A percentile compares a stretch with the other conserved stretches of the same genome.
Conservation (phyloP, 2,329 filamentous ascomycete species). For the Neonectria hederae region DNA sequence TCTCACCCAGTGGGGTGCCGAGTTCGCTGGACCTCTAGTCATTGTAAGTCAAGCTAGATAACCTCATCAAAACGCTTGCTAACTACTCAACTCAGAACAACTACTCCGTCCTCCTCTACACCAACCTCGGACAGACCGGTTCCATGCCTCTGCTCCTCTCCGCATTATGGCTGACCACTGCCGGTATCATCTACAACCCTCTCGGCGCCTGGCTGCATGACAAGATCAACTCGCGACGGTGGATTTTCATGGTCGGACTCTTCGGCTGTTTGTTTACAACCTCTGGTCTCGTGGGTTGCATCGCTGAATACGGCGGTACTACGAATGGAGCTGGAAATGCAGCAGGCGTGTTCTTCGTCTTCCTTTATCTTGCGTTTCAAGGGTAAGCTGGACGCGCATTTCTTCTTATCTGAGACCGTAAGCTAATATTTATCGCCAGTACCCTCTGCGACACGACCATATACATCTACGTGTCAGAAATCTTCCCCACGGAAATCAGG, state of each 20-base stretch:
- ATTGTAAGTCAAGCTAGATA: slow-evolving; percentile 51
- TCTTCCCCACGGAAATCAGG: slow-evolving; percentile 58
- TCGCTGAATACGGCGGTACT: slow-evolving; percentile 48
- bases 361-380: slow-evolving; percentile 60
- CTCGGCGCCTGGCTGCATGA: slow-evolving; percentile 60
- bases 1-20: slow-evolving; percentile 62
- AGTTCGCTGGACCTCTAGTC: slow-evolving; percentile 61
- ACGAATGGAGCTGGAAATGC: slow-evolving; percentile 51
- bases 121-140: slow-evolving; percentile 50
- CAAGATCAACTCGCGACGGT: slow-evolving; percentile 57
- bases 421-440: slow-evolving; percentile 35
- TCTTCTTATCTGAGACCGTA: background rate
- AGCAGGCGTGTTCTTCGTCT: slow-evolving; percentile 54
- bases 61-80: background rate
- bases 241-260: slow-evolving; percentile 53
- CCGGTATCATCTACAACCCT: slow-evolving; percentile 59
- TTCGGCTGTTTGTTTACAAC: slow-evolving; percentile 53
- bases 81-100: slow-evolving; percentile 49
- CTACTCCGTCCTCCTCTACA: slow-evolving; percentile 51
- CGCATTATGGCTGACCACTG: slow-evolving; percentile 54
- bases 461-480: slow-evolving; percentile 52
- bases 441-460: slow-evolving; percentile 53
- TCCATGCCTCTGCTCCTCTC: slow-evolving; percentile 53
- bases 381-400: slow-evolving; percentile 42
- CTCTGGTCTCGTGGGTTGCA: slow-evolving; percentile 47